These are phyloP conservation scores for Fragilaria radians DNA, from an alignment of 108 stramenopile species.

Conservation along the genomic window DNA sequence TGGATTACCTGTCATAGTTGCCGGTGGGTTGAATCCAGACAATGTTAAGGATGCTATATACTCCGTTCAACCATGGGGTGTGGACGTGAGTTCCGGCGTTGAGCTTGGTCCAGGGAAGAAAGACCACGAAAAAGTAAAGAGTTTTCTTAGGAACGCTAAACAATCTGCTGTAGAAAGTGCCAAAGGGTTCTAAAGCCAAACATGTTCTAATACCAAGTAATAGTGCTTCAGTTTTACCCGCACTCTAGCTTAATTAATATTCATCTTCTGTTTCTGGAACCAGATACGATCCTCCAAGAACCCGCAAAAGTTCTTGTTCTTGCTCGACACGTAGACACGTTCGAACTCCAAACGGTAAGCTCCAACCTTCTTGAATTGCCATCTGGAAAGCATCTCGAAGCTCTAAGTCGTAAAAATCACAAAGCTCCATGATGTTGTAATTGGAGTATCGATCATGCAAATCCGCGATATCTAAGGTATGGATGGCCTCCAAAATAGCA, in stretches of 20 bases:
- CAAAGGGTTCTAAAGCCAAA: conserved; percentile 64
- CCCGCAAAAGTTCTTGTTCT: conserved; percentile 64
- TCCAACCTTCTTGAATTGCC: conserved; percentile 76
- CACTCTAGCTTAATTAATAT: no score
- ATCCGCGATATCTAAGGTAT: conserved; percentile 62
- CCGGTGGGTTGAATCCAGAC: conserved; percentile 88
- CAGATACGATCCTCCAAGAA: conserved; percentile 1
- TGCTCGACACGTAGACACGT: conserved; percentile 77
- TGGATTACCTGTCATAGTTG: conserved; percentile 94
- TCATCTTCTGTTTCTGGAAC: background rate
- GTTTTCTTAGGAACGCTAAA: conserved; percentile 72
- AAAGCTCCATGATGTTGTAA: conserved; percentile 48
- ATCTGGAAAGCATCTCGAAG: conserved; percentile 71
- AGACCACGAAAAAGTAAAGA: conserved; percentile 70
- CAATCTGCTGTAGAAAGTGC: conserved; percentile 66
- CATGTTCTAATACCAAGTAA: no score
- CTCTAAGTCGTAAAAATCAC: conserved; percentile 68
- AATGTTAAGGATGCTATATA: conserved; percentile 77
- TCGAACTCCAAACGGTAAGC: conserved; percentile 78
- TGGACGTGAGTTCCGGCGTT: conserved; percentile 94
- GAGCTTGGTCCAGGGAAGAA: conserved; percentile 85
- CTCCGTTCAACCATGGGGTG: conserved; percentile 78
- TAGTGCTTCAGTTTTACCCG: no score
- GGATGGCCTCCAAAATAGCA: conserved; percentile 80
- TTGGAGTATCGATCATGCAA: conserved; percentile 76